phyloP scores from a whole-genome alignment of 106 monocot species.

The Ottelia alismoides region DNA sequence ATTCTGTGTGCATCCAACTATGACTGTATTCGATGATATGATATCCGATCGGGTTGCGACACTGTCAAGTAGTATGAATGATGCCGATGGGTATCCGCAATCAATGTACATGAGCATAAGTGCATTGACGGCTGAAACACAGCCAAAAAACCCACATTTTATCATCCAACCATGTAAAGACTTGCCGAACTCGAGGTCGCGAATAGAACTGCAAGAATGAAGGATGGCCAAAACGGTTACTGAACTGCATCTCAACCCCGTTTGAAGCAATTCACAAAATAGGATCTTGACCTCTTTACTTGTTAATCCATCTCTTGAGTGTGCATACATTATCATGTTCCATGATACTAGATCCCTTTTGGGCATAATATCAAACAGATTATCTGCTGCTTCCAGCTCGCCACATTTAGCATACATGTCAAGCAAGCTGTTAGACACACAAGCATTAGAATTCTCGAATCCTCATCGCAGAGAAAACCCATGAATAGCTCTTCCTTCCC shows the following conservation, averaged over 20 bases:
- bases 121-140: conserved; percentile 34
- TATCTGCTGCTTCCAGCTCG: conserved; percentile 17
- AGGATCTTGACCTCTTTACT: conserved; percentile 15
- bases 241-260: conserved; percentile 30
- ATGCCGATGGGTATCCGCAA: conserved; percentile 26
- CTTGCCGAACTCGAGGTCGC: conserved; percentile 42
- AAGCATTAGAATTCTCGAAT: conserved; percentile 13
- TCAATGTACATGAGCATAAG: conserved; percentile 67
- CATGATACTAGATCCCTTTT: conserved; percentile 47
- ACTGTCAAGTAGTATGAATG: conserved; percentile 26
- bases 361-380: conserved; percentile 35
- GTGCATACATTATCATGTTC: conserved; percentile 62
- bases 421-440: conserved; percentile 44
- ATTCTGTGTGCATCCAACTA: conserved; percentile 34
- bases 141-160: conserved; percentile 28
- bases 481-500: conserved; percentile 42
- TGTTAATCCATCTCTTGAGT: conserved; percentile 13
- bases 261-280: conserved; percentile 38
- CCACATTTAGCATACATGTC: conserved; percentile 34
- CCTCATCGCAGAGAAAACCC: conserved; percentile 27
- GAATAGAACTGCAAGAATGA: conserved; percentile 23
- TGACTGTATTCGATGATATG: conserved; percentile 60
- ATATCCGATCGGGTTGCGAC: conserved; percentile 23
- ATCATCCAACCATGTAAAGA: conserved; percentile 39
- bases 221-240: conserved; percentile 33